phyloP scores from a whole-genome alignment of 306 rosid genomes.

The Cucurbita maxima region DNA sequence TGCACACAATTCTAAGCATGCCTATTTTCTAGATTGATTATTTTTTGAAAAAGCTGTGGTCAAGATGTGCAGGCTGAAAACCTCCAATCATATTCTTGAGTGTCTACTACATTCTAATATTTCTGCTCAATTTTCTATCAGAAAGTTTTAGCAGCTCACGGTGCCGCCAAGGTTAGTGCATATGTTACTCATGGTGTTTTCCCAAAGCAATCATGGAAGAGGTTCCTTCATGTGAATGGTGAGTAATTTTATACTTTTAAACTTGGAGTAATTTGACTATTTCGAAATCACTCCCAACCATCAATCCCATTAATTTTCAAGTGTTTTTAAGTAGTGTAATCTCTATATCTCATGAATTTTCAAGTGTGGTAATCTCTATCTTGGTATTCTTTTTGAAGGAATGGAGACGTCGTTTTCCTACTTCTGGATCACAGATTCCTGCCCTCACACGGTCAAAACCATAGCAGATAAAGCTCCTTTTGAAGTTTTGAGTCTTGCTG shows the following conservation, averaged over 20 bases:
- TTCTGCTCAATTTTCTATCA: slow-evolving; percentile 7
- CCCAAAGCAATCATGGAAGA: slow-evolving; percentile 73
- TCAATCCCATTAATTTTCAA: background rate
- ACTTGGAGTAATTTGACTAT: no score
- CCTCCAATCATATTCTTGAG: background rate
- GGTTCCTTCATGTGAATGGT: slow-evolving; percentile 62
- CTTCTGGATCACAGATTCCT: slow-evolving; percentile 98
- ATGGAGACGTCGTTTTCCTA: slow-evolving; percentile 44
- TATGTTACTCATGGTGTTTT: slow-evolving; percentile 87
- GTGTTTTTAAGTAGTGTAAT: background rate
- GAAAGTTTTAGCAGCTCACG: slow-evolving; percentile 82
- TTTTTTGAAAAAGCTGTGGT: background rate
- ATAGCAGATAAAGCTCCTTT: slow-evolving; percentile 63
- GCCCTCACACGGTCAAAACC: slow-evolving; percentile 71
- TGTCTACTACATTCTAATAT: background rate
- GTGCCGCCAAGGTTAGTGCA: slow-evolving; percentile 87
- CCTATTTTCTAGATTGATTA: background rate
- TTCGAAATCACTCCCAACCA: no score
- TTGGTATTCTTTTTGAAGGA: slow-evolving; percentile 18
- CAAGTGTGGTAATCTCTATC: slow-evolving; percentile 1
- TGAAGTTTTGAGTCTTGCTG: slow-evolving; percentile 80
- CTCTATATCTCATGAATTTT: background rate
- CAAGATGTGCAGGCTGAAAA: background rate
- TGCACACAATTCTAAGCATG: background rate
- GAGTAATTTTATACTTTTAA: background rate